phyloP scores from a whole-genome alignment of 257 asterid species.

The Lantana camara region DNA sequence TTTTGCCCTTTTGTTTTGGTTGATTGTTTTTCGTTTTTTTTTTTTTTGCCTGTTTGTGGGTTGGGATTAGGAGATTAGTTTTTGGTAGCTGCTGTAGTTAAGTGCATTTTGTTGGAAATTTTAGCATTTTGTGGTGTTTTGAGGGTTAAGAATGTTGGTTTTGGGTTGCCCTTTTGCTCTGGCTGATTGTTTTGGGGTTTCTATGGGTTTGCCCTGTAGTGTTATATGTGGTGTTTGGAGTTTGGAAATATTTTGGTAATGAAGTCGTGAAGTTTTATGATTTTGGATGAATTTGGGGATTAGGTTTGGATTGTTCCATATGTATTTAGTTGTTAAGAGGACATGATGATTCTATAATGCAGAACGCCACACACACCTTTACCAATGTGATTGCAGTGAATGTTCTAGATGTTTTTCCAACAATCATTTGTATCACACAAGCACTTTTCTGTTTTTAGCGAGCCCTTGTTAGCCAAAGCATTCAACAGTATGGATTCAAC shows the following conservation, averaged over 20 bases:
- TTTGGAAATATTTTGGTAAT: constrained; percentile 2
- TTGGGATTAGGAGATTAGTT: neutral
- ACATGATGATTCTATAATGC: neutral
- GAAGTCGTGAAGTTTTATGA: neutral
- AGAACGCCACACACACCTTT: neutral
- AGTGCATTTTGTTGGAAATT: neutral
- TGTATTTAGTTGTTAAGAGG: neutral
- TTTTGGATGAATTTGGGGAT: constrained; percentile 12
- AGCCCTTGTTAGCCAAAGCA: constrained; percentile 2
- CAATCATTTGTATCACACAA: constrained; percentile 4
- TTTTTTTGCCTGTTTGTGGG: constrained; percentile 1
- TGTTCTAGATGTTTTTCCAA: neutral
- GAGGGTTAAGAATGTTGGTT: neutral
- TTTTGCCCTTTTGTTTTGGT: constrained; percentile 5
- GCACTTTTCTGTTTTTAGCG: neutral
- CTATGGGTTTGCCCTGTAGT: neutral
- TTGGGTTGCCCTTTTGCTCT: constrained; percentile 18
- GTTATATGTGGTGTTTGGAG: constrained; percentile 4
- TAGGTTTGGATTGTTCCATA: constrained; percentile 17
- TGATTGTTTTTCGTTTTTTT: neutral
- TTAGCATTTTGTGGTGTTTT: constrained; percentile 13
- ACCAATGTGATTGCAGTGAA: neutral
- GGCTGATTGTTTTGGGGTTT: neutral
- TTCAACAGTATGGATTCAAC: neutral
- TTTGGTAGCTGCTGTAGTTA: constrained; percentile 17